A percentile compares a stretch with the other conserved stretches of the same genome.
phyloP scores from a whole-genome alignment of 768 basidiomycete genomes.

The Mycena haematopus region DNA sequence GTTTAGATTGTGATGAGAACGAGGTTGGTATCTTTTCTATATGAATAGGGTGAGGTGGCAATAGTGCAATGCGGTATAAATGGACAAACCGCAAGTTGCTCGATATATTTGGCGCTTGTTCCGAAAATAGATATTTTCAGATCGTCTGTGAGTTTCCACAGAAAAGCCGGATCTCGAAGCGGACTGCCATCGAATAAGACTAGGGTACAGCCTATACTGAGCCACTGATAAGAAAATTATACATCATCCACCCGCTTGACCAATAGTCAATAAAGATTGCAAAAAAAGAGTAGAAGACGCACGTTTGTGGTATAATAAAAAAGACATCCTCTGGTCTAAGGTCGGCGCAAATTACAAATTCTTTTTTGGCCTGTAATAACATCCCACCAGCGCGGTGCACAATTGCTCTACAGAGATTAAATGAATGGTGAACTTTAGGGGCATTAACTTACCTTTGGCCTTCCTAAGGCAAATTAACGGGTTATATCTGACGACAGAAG shows the following conservation, averaged over 20 bases:
- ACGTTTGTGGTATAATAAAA: slow-evolving; percentile 86
- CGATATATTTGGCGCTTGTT: slow-evolving; percentile 84
- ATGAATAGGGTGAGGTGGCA: slow-evolving; percentile 24
- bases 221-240: slow-evolving; percentile 78
- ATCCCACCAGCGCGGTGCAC: slow-evolving; percentile 83
- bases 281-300: slow-evolving; percentile 35
- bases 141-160: slow-evolving; percentile 75
- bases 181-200: slow-evolving; percentile 86
- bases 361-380: slow-evolving; percentile 76
- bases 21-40: slow-evolving; percentile 74
- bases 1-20: slow-evolving; percentile 62
- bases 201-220: slow-evolving; percentile 71
- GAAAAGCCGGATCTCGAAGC: slow-evolving; percentile 63
- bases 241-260: slow-evolving; percentile 91
- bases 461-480: slow-evolving; percentile 33
- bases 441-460: slow-evolving; percentile 59
- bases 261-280: slow-evolving; percentile 17
- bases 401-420: slow-evolving; percentile 59
- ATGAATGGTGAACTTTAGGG: slow-evolving; percentile 13
- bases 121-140: slow-evolving; percentile 81
- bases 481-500: background rate
- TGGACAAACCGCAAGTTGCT: slow-evolving; percentile 67
- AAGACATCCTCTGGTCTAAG: slow-evolving; percentile 72
- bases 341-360: slow-evolving; percentile 72
- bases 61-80: slow-evolving; percentile 12